phyloP scores from a whole-genome alignment of 1,284 basidiomycete species.

The Cystobasidiaceae sp. region DNA sequence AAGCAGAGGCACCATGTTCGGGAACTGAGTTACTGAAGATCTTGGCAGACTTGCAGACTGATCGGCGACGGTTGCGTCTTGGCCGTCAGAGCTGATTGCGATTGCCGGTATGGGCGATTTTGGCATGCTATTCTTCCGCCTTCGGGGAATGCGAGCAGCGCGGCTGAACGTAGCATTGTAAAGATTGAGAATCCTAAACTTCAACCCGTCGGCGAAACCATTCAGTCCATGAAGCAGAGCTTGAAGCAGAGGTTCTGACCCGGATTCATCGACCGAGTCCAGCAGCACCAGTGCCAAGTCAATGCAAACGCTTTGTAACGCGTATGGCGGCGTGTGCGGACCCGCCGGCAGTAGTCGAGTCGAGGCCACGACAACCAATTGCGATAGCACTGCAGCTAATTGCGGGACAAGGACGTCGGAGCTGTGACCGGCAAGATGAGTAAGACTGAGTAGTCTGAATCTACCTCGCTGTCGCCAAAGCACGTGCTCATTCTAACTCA shows the following conservation, averaged over 20 bases:
- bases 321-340: neutral
- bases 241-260: neutral
- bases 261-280: neutral
- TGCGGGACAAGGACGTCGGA: neutral
- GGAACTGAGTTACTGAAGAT: neutral
- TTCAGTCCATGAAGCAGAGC: neutral
- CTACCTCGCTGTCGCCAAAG: neutral
- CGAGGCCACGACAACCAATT: neutral
- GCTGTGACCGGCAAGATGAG: neutral
- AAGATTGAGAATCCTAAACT: neutral
- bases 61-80: too few species aligned
- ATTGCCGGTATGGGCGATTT: neutral
- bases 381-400: neutral
- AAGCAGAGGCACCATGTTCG: neutral
- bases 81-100: neutral
- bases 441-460: neutral
- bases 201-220: neutral
- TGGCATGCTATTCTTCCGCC: neutral
- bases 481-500: neutral
- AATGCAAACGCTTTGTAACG: neutral
- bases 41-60: neutral
- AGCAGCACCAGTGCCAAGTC: neutral
- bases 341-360: neutral
- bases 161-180: neutral
- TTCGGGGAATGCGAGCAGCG: neutral